phyloP scores from a whole-genome alignment of 2,329 filamentous ascomycete genomes.

The Colletotrichum tamarilloi region DNA sequence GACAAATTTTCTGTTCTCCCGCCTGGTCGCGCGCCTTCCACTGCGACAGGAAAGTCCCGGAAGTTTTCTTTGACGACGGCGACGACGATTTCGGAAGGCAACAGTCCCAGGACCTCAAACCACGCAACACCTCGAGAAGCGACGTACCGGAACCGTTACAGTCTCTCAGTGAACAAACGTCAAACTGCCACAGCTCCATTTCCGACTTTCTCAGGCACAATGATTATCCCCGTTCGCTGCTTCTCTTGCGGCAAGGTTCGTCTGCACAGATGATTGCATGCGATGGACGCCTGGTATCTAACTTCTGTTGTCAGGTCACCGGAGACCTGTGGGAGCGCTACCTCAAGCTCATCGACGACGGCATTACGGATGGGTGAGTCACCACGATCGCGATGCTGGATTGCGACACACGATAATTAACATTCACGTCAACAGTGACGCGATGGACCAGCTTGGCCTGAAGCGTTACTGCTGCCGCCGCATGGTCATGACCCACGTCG shows the following conservation, averaged over 20 bases:
- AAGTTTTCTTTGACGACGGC: conserved; percentile 27
- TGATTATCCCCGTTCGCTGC: conserved; percentile 99
- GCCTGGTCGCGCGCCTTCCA: not conserved
- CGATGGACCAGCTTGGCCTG: conserved; percentile 93
- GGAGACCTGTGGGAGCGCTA: conserved; percentile 98
- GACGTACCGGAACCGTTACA: not conserved
- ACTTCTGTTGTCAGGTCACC: conserved; percentile 75
- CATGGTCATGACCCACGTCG: conserved; percentile 99
- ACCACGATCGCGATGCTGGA: not conserved
- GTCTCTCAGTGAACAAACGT: not conserved
- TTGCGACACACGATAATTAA: not conserved
- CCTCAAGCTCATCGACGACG: conserved; percentile 85
- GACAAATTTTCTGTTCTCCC: conserved; percentile 30
- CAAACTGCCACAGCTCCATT: not conserved
- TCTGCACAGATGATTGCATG: not conserved
- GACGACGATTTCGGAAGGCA: conserved; percentile 3
- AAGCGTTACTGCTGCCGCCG: conserved; percentile 98
- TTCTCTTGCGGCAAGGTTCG: conserved; percentile 98
- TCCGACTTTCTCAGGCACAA: conserved; percentile 58
- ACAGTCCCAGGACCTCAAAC: not conserved
- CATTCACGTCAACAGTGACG: conserved; percentile 72
- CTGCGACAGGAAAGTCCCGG: not conserved
- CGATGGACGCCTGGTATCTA: conserved; percentile 39
- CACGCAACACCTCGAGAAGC: not conserved
- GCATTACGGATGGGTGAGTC: conserved; percentile 78